These are phyloP conservation scores for Eurotiales sp. DNA, from an alignment of 2,329 filamentous ascomycete genomes.

Conservation along the genomic window DNA sequence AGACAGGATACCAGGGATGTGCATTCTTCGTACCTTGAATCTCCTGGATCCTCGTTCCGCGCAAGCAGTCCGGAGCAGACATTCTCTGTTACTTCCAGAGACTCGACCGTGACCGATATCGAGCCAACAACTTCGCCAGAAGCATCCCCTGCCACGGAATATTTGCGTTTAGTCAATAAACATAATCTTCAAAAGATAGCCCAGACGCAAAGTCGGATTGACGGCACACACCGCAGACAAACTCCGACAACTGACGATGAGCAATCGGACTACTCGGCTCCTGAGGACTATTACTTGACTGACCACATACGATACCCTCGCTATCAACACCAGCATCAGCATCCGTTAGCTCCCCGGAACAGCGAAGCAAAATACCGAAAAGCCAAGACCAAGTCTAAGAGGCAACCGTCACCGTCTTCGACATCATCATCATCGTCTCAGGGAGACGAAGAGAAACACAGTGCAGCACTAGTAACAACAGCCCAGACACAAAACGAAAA, in stretches of 20 bases:
- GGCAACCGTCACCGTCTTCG: constrained; percentile 22
- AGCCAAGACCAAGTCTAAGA: constrained; percentile 20
- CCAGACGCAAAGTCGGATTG: constrained; percentile 21
- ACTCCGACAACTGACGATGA: constrained; percentile 19
- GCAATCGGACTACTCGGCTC: constrained; percentile 29
- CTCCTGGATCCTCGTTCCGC: constrained; percentile 32
- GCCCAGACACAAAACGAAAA: constrained; percentile 1
- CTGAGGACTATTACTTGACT: constrained; percentile 31
- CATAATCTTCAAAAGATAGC: constrained; percentile 14
- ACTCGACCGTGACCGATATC: constrained; percentile 24
- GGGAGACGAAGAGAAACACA: background rate
- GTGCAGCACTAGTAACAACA: constrained; percentile 6
- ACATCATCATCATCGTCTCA: background rate
- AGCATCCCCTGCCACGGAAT: constrained; percentile 23
- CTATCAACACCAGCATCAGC: constrained; percentile 17
- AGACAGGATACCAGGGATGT: constrained; percentile 15
- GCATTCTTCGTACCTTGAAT: constrained; percentile 18
- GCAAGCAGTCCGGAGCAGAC: constrained; percentile 29
- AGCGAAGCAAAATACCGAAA: constrained; percentile 16
- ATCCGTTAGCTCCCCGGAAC: background rate
- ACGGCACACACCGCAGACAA: constrained; percentile 17
- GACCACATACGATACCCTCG: constrained; percentile 18
- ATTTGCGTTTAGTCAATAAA: constrained; percentile 26
- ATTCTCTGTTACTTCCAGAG: constrained; percentile 29
- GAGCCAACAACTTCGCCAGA: constrained; percentile 27